These are phyloP conservation scores for Phytophthora brassicae DNA, from an alignment of 352 stramenopile genomes.

Conservation along the genomic window DNA sequence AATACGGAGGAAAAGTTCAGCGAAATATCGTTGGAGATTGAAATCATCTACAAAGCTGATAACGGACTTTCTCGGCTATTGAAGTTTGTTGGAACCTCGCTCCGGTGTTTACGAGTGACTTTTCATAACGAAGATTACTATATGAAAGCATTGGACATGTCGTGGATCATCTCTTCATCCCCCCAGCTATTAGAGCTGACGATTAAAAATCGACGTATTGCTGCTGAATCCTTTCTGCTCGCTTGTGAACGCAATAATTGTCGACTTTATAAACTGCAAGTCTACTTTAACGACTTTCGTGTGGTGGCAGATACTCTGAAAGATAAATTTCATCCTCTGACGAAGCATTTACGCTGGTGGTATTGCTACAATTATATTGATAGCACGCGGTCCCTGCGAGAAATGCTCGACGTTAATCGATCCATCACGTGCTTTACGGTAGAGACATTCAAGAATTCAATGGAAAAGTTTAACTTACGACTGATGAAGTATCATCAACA, in stretches of 20 bases:
- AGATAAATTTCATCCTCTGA: not conserved
- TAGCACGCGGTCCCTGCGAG: not conserved
- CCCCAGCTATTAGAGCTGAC: not conserved
- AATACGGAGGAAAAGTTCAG: not conserved
- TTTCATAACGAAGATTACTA: not conserved
- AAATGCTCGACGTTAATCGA: not conserved
- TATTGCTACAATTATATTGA: not conserved
- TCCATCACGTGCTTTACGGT: not conserved
- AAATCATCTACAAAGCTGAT: not conserved
- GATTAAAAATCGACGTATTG: not conserved
- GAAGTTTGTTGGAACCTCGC: not conserved
- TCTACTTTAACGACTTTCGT: not conserved
- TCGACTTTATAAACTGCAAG: not conserved
- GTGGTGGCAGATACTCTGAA: not conserved
- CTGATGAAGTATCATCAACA: not conserved
- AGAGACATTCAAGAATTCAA: not conserved
- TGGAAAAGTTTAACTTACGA: not conserved
- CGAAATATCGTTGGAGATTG: not conserved
- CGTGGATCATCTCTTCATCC: not conserved
- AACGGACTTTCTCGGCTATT: not conserved
- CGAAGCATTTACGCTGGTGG: not conserved
- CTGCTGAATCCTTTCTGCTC: not conserved
- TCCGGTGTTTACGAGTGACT: not conserved
- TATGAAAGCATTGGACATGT: not conserved
- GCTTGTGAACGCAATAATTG: not conserved